phyloP scores from a whole-genome alignment of 805 yeast species.

The Teunomyces lycoperdinae region DNA sequence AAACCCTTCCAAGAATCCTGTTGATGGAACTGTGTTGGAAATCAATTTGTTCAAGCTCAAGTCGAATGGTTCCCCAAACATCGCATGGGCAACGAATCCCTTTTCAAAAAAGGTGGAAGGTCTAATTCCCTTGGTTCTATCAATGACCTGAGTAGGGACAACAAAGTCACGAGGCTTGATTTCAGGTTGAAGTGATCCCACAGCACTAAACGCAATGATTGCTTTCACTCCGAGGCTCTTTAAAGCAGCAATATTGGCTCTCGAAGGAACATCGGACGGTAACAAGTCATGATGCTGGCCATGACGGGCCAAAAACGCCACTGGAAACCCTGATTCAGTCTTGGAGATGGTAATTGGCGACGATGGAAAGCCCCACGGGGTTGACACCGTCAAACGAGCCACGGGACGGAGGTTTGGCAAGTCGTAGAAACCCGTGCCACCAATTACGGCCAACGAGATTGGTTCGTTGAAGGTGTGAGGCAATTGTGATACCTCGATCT shows the following conservation, averaged over 20 bases:
- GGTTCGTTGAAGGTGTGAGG: conserved; percentile 61
- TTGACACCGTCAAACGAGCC: conserved; percentile 73
- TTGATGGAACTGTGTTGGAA: conserved; percentile 42
- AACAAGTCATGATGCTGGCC: conserved; percentile 86
- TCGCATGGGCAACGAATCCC: conserved; percentile 96
- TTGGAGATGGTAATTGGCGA: conserved; percentile 89
- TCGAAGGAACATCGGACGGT: conserved; percentile 88
- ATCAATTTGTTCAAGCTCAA: conserved; percentile 64
- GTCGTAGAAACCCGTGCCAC: conserved; percentile 97
- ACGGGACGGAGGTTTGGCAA: conserved; percentile 80
- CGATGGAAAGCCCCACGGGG: conserved; percentile 98
- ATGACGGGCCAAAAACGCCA: conserved; percentile 94
- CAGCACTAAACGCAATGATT: conserved; percentile 91
- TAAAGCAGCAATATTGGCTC: conserved; percentile 95
- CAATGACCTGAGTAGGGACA: conserved; percentile 94
- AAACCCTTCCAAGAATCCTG: conserved; percentile 53
- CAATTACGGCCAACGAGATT: conserved; percentile 84
- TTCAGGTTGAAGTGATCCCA: conserved; percentile 87
- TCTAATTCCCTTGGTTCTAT: conserved; percentile 94
- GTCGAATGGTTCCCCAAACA: conserved; percentile 97
- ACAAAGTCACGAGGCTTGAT: conserved; percentile 95
- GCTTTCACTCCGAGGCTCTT: conserved; percentile 84
- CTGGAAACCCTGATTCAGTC: conserved; percentile 71
- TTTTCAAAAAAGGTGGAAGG: conserved; percentile 84
- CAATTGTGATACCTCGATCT: conserved; percentile 23